Conservation (phyloP, 2,329 filamentous ascomycete species). For the Rhinocladiella mackenziei region DNA sequence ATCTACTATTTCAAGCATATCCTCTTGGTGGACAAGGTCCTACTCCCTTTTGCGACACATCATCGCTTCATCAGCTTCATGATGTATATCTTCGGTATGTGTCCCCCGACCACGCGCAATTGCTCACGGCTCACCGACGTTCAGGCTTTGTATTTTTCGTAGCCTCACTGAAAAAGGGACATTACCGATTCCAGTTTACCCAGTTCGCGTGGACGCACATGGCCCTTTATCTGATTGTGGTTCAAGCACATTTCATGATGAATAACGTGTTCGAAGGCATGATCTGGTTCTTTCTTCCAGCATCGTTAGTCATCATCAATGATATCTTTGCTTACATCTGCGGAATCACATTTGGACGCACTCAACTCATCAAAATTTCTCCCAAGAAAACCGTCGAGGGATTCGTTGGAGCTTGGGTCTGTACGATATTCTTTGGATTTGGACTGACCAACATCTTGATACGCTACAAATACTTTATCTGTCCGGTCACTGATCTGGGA, state of each 20-base stretch:
- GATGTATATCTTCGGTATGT: conserved; percentile 90
- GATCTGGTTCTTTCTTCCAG: conserved; percentile 99
- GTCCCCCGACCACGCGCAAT: not conserved
- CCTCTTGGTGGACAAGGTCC: conserved; percentile 85
- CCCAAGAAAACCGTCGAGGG: conserved; percentile 99
- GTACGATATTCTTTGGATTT: conserved; percentile 83
- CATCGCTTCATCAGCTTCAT: conserved; percentile 98
- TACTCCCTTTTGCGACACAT: conserved; percentile 90
- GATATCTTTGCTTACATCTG: conserved; percentile 98
- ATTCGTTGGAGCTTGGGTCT: conserved; percentile 92
- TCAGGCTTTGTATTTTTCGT: conserved; percentile 99
- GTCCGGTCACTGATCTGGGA: conserved; percentile 92
- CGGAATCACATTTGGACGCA: conserved; percentile 93
- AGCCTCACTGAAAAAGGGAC: conserved; percentile 84
- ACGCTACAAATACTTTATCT: conserved; percentile 95
- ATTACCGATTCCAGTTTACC: conserved; percentile 98
- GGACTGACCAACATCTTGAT: conserved; percentile 77
- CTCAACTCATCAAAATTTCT: conserved; percentile 94
- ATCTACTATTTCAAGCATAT: conserved; percentile 99
- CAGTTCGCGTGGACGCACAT: conserved; percentile 99
- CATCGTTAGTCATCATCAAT: conserved; percentile 92
- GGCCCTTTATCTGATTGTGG: conserved; percentile 95
- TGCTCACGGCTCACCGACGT: conserved; percentile 2
- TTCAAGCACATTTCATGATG: conserved; percentile 98
- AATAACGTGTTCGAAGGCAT: conserved; percentile 99